Conservation (phyloP, 1,139 yeast species). For the Scheffersomyces quercinus region DNA sequence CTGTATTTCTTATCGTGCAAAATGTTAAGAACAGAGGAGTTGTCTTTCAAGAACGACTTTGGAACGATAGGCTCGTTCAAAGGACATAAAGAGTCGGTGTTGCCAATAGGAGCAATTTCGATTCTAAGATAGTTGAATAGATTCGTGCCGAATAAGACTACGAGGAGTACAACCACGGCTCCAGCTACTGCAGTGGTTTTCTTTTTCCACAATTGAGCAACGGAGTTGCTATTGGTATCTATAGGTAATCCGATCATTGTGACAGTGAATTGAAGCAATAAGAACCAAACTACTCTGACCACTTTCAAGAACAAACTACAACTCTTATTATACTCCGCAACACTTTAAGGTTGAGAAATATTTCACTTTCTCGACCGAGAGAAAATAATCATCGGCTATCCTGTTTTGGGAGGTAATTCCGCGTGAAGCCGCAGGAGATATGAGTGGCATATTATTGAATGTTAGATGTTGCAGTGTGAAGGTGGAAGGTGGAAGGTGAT, state of each 20-base stretch:
- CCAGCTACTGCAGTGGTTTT: conserved; percentile 8
- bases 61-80: conserved; percentile 33
- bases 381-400: background rate
- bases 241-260: conserved; percentile 11
- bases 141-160: conserved; percentile 24
- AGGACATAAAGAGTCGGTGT: conserved; percentile 27
- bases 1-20: conserved; percentile 36
- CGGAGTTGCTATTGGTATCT: conserved; percentile 2
- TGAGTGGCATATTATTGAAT: too few relatives aligned
- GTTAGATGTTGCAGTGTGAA: too few relatives aligned
- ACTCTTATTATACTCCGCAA: too few relatives aligned
- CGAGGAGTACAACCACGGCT: conserved; percentile 12
- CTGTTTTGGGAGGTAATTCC: background rate
- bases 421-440: background rate
- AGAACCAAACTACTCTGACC: too few relatives aligned
- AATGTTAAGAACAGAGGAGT: conserved; percentile 34
- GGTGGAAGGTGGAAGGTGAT: too few relatives aligned
- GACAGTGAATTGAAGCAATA: too few relatives aligned
- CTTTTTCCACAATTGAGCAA: conserved; percentile 4
- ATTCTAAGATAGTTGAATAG: conserved; percentile 23
- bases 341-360: too few relatives aligned
- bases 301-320: too few relatives aligned
- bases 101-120: conserved; percentile 20
- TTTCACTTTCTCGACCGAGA: too few relatives aligned
- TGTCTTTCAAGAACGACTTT: conserved; percentile 28